Conservation (phyloP, 306 rosid genomes). For the Corylus heterophylla region DNA sequence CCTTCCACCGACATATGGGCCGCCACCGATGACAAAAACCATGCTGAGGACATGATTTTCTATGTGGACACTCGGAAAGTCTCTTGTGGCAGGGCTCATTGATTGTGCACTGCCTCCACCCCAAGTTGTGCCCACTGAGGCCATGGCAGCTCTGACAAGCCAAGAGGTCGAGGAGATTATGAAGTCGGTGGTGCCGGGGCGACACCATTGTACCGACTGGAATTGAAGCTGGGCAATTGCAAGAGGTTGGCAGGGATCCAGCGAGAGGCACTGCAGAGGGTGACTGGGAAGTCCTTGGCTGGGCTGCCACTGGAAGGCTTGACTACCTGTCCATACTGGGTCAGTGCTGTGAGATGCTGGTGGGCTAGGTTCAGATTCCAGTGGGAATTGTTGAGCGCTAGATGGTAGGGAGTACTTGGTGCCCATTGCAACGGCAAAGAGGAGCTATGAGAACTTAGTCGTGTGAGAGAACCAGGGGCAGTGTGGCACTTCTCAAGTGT, state of each 20-base stretch:
- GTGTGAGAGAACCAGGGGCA: too few species aligned
- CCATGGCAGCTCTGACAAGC: constrained; percentile 22
- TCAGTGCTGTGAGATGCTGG: constrained; percentile 95
- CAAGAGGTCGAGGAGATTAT: constrained; percentile 59
- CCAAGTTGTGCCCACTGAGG: not conserved
- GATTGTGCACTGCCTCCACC: constrained; percentile 37
- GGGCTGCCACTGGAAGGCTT: constrained; percentile 78
- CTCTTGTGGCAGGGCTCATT: constrained; percentile 42
- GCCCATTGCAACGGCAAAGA: constrained; percentile 69
- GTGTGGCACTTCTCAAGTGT: too few species aligned
- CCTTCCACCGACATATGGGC: constrained; percentile 55
- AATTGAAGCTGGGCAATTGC: constrained; percentile 67
- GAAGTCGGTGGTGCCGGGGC: constrained; percentile 52
- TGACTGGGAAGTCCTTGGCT: constrained; percentile 47
- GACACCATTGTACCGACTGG: constrained; percentile 68
- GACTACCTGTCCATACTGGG: constrained; percentile 78
- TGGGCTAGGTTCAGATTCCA: constrained; percentile 83
- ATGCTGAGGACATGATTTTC: constrained; percentile 19
- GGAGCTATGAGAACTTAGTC: too few species aligned
- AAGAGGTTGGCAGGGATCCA: constrained; percentile 61
- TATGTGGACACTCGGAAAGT: constrained; percentile 46
- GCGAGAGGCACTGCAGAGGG: constrained; percentile 59
- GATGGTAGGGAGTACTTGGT: constrained; percentile 69
- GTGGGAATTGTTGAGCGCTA: constrained; percentile 82
- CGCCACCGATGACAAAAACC: constrained; percentile 39